Conservation (phyloP, 129 eudicot genomes). For the Flaveria ramosissima region DNA sequence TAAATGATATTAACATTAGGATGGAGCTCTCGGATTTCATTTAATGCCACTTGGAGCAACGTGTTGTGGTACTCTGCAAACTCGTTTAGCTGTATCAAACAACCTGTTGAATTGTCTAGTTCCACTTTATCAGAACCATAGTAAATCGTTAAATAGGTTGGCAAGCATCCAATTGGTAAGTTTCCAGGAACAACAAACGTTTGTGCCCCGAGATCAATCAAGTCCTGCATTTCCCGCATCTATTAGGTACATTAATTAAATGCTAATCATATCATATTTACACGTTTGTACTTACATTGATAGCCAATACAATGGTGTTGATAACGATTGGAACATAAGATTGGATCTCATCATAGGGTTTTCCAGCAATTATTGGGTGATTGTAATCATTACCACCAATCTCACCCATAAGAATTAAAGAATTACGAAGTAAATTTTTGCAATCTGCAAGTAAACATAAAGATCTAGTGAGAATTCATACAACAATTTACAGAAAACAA, state of each 20-base stretch:
- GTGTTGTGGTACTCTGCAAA: conserved; percentile 48
- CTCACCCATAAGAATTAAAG: background rate
- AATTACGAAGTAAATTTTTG: background rate
- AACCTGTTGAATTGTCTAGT: conserved; percentile 50
- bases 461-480: background rate
- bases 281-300: background rate
- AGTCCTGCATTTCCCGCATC: conserved; percentile 31
- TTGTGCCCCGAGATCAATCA: conserved; percentile 54
- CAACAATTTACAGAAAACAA: too few species aligned
- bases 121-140: conserved; percentile 31
- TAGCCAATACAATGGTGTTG: background rate
- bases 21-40: conserved; percentile 38
- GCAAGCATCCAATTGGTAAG: conserved; percentile 64
- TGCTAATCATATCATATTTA: background rate
- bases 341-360: background rate
- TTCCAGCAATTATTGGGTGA: background rate
- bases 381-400: conserved; percentile 13
- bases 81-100: conserved; percentile 42
- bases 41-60: conserved; percentile 38
- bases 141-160: conserved; percentile 42
- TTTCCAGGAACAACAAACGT: conserved; percentile 61
- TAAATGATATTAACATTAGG: conserved; percentile 51
- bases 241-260: background rate
- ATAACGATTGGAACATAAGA: background rate
- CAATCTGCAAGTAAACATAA: background rate